Base-by-base conservation (phyloP, 2,329 filamentous ascomycete species). In the Uncinocarpus reesii region DNA sequence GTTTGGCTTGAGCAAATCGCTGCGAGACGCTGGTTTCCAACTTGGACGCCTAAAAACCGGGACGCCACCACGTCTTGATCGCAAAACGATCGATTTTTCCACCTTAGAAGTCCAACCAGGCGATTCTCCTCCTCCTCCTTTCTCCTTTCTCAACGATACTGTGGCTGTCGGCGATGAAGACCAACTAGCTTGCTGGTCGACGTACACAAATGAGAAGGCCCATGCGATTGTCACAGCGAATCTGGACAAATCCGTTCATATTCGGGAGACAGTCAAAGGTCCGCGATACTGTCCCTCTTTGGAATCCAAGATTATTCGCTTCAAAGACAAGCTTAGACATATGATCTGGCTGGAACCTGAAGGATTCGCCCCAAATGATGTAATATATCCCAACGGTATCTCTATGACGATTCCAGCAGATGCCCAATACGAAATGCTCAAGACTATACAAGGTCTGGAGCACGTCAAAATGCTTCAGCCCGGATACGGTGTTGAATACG, bases 291-390 rank as follows among this genome's bases (percentile, higher is more conserved):
- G 92, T 60, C 92, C 92, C 2, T 96, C 90, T 0, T 71, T 98
- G 3, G 92, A 98, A 67, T 88, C 88, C 13, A 98, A 98, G 65
- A 77, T 98, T 42, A 83, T 95, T 37, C 81, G 86, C 7, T 98
- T 98, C 62, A 74, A 80, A 3, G 76, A 92, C 53, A 92, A 88
- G 62, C 71, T 81, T 16, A 76, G 75, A 4, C 92, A 98, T 59
- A 86, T 95, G 55, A 83, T 98, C 47, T 98, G 92, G 92, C 79
- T 98, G 11, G 92, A 98, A 64, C 92, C 90, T 0, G 92, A 98
- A 71, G 92, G 92, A 2, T 93, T 95, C 59, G 78, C 89, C 16
- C 68, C 69, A 54, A 93, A 79, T 61, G 80, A 93, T 56, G 75
- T 95, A 37, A 82, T 98, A 48, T 98, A 98, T 61, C 92, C 92